These are phyloP conservation scores for Ophiostoma fasciatum DNA, from an alignment of 2,329 filamentous ascomycete genomes.

Conservation along the genomic window DNA sequence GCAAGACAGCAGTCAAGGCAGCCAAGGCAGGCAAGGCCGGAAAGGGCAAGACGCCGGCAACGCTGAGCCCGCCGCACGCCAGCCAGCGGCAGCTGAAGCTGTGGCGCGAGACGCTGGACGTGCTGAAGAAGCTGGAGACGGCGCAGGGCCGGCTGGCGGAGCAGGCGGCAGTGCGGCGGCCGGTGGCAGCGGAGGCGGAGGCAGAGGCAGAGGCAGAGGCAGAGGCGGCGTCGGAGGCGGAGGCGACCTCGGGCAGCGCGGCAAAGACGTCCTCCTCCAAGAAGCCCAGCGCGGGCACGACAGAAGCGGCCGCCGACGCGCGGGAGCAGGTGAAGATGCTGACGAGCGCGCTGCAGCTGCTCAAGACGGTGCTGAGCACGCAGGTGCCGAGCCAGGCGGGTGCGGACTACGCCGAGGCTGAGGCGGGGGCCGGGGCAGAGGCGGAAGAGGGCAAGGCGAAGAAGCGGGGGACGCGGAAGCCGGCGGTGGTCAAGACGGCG, in stretches of 20 bases:
- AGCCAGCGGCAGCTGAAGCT: slow-evolving; percentile 10
- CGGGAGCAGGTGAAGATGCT: slow-evolving; percentile 18
- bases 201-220: background rate
- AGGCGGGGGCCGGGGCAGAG: background rate
- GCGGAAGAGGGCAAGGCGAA: slow-evolving; percentile 4
- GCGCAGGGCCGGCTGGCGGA: slow-evolving; percentile 7
- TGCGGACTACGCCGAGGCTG: background rate
- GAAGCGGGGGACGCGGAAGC: slow-evolving; percentile 3
- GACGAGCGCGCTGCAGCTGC: slow-evolving; percentile 21
- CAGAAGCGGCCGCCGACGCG: background rate
- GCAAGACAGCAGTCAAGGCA: background rate
- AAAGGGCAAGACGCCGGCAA: background rate
- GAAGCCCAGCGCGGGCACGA: background rate
- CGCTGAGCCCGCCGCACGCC: background rate
- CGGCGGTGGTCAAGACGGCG: background rate
- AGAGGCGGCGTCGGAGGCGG: background rate
- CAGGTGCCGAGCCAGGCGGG: slow-evolving; percentile 15
- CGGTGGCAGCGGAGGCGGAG: background rate
- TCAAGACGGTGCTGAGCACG: slow-evolving; percentile 23
- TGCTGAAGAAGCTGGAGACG: slow-evolving; percentile 14
- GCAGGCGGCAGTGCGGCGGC: background rate
- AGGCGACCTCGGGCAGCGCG: background rate
- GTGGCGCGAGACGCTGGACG: slow-evolving; percentile 16
- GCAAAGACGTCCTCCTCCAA: background rate
- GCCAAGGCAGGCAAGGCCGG: background rate